Base-by-base conservation (phyloP, 306 rosid species). In the Lotus japonicus region DNA sequence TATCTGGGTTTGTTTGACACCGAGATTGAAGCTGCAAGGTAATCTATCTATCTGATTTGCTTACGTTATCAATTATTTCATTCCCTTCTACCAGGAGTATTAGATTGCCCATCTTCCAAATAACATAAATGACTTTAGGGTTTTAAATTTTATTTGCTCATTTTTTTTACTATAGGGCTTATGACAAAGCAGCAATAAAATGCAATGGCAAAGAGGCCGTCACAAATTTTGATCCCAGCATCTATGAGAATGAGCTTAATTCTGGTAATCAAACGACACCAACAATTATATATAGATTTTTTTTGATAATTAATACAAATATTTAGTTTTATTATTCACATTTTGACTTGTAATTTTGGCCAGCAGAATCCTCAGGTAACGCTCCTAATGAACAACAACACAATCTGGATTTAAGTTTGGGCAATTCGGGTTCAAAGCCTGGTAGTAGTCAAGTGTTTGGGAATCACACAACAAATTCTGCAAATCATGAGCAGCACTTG, bases 141-240 rank as follows among this genome's bases (percentile, higher is more conserved):
- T 73, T 70, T 48, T 9, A 15, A 21, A 61, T n/a, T 16, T 53
- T 58, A 26, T 12, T 4, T 60, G 28, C 72, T 12, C 26, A 6
- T 68, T 42, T 68, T 42, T 68, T 42, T 64, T 65, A 66, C 72
- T 44, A 2, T 68, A 95, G 99, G 86, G 97, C 99, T 33, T 95
- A 95, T 81, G 99, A 95, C 52, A 95, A 95, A 84, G 99, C 99
- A 73, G 99, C 99, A 16, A 84, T 95, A 21, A 95, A 90, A 82
- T 95, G 92, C 73, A 95, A 95, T 15, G 99, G 99, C 60, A 95
- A 90, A 66, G 99, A 95, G 58, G 97, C 99, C 19, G 99, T 95
- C 72, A 95, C 99, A n/a, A 95, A 95, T 78, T 95, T 95, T 74
- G 99, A 95, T 81, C 95, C 99, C 57, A 95, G 88, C 83, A 88